These are phyloP conservation scores for Malus hybrid DNA, from an alignment of 331 rosid species.

Conservation along the genomic window DNA sequence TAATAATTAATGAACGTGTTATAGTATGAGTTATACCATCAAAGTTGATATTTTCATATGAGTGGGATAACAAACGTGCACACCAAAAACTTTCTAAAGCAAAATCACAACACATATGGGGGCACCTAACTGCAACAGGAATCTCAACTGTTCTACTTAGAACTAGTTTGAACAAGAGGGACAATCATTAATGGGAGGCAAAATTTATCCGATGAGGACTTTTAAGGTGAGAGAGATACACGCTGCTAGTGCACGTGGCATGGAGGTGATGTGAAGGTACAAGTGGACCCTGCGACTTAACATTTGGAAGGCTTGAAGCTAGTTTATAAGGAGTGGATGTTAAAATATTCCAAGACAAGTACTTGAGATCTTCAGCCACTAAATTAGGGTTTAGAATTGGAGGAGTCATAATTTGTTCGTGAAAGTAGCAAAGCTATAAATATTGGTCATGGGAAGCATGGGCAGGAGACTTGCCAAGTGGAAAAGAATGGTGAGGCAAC, in stretches of 20 bases:
- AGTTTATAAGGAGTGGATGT: no score
- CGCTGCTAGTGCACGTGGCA: conserved; percentile 29
- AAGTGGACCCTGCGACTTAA: conserved; percentile 34
- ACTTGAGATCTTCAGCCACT: neutral
- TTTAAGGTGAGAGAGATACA: conserved; percentile 20
- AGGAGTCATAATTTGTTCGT: no score
- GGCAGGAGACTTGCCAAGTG: conserved; percentile 54
- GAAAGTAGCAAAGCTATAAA: neutral
- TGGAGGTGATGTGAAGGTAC: conserved; percentile 28
- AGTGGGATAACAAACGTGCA: no score
- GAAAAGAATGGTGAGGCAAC: conserved; percentile 68
- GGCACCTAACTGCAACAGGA: no score
- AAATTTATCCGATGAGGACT: conserved; percentile 22
- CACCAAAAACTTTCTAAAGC: no score
- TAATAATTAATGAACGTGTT: no score
- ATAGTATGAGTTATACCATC: no score
- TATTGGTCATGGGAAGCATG: conserved; percentile 10
- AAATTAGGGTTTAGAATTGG: conserved; percentile 19
- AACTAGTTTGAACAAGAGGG: conserved; percentile 4
- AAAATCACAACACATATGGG: no score
- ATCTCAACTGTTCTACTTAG: no score
- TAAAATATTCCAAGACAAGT: neutral
- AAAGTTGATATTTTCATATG: no score
- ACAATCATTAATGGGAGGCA: conserved; percentile 48
- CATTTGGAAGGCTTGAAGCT: conserved; percentile 4